Evolutionary conservation across 2,329 filamentous ascomycete genomes (phyloP).

Genomic region (Botrytis sinoallii): DNA sequence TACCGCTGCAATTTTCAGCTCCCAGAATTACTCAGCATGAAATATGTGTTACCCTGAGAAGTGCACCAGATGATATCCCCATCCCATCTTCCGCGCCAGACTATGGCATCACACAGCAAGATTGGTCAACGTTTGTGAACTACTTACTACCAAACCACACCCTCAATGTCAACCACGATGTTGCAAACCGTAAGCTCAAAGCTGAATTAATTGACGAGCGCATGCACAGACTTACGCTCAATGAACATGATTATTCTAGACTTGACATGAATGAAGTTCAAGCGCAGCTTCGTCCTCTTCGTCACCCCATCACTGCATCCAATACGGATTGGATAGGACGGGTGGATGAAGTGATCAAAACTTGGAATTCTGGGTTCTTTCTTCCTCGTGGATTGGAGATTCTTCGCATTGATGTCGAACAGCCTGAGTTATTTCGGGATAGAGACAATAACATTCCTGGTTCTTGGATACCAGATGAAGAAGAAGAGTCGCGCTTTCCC

Average conservation of each 20-base stretch:
- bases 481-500: conserved; percentile 15
- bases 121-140: conserved; percentile 60
- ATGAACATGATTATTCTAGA: conserved; percentile 26
- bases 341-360: conserved; percentile 44
- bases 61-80: conserved; percentile 27
- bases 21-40: conserved; percentile 20
- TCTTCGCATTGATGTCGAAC: conserved; percentile 39
- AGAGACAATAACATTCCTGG: conserved; percentile 38
- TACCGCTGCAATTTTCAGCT: conserved; percentile 37
- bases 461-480: conserved; percentile 44
- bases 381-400: conserved; percentile 48
- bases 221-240: conserved; percentile 31
- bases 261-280: conserved; percentile 40
- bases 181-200: conserved; percentile 50
- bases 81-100: conserved; percentile 24
- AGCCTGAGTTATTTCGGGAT: not conserved
- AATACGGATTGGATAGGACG: conserved; percentile 30
- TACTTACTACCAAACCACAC: conserved; percentile 52
- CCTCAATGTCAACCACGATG: conserved; percentile 44
- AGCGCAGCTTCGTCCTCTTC: conserved; percentile 43
- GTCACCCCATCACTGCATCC: conserved; percentile 10
- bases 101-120: conserved; percentile 49
- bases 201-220: conserved; percentile 41
- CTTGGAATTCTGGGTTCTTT: conserved; percentile 60
- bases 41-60: conserved; percentile 24